Percentiles rank a stretch among this genome's conserved stretches.
phyloP scores from a whole-genome alignment of 2,329 filamentous ascomycete species.

The Trichophaea hybrida region DNA sequence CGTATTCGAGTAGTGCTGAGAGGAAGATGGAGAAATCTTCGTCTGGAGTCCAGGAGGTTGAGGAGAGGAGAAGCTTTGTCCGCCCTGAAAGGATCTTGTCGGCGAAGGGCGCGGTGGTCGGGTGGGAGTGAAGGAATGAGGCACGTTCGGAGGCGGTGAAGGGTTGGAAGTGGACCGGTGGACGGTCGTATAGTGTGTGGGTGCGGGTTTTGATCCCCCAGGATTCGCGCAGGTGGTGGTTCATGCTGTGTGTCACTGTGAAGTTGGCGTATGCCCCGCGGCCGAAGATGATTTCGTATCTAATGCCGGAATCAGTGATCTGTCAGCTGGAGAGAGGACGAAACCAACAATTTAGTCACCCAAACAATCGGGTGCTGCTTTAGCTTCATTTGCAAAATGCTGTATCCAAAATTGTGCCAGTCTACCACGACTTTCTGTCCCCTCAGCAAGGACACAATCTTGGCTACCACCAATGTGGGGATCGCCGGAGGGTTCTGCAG shows the following conservation, averaged over 20 bases:
- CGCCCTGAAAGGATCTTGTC: slow-evolving; percentile 44
- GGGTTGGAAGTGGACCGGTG: slow-evolving; percentile 67
- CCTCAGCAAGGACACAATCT: slow-evolving; percentile 57
- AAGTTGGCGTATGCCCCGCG: slow-evolving; percentile 59
- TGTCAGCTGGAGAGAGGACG: slow-evolving; percentile 41
- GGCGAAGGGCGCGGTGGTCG: slow-evolving; percentile 48
- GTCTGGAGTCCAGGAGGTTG: slow-evolving; percentile 93
- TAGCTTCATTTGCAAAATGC: slow-evolving; percentile 61
- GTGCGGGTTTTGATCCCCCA: slow-evolving; percentile 38
- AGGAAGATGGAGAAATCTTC: slow-evolving; percentile 88
- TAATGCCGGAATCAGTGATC: slow-evolving; percentile 39
- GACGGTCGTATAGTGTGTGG: slow-evolving; percentile 70
- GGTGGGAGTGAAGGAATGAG: slow-evolving; percentile 49
- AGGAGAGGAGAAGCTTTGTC: slow-evolving; percentile 66
- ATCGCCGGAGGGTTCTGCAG: slow-evolving; percentile 82
- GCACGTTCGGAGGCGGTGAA: slow-evolving; percentile 39
- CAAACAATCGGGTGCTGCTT: slow-evolving; percentile 30
- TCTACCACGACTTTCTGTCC: slow-evolving; percentile 77
- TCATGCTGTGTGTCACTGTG: slow-evolving; percentile 83
- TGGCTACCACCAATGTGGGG: slow-evolving; percentile 66
- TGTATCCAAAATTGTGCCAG: slow-evolving; percentile 99
- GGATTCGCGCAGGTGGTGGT: slow-evolving; percentile 10
- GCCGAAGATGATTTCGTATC: slow-evolving; percentile 63
- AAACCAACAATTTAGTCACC: slow-evolving; percentile 24
- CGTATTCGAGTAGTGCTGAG: slow-evolving; percentile 61